Evolutionary conservation across 805 yeast genomes (phyloP).

Genomic region (Hanseniaspora nectarophila): DNA sequence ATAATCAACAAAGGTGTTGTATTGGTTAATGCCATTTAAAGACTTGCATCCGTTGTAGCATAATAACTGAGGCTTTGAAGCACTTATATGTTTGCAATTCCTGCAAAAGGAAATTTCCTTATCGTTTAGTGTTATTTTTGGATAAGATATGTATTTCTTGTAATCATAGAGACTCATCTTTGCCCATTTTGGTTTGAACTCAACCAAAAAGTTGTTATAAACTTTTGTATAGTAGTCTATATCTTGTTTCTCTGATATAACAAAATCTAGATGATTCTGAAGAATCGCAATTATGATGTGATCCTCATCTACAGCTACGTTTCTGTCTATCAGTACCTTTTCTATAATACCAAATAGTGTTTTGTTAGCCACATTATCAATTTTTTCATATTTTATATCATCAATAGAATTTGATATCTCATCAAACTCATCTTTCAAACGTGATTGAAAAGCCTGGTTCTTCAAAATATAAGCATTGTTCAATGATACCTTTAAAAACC

Average conservation of each 20-base stretch:
- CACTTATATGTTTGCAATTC: background rate
- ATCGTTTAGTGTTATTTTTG: background rate
- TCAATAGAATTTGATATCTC: background rate
- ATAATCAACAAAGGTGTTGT: background rate
- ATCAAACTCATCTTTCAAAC: background rate
- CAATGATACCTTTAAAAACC: background rate
- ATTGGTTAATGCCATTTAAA: background rate
- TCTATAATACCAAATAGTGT: background rate
- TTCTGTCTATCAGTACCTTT: background rate
- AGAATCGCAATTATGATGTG: background rate
- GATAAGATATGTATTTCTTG: background rate
- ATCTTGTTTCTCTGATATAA: too few relatives aligned
- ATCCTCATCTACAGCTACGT: background rate
- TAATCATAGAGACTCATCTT: background rate
- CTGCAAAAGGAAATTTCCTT: background rate
- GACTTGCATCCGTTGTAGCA: conserved; percentile 7
- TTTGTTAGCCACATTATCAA: background rate
- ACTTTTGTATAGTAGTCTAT: conserved; percentile 9
- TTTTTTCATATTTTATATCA: background rate
- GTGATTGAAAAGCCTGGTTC: background rate
- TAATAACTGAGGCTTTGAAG: background rate
- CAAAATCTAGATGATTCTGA: background rate
- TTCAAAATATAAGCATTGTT: background rate
- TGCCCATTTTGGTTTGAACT: conserved; percentile 12
- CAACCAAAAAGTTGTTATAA: background rate